Evolutionary conservation across 495 filamentous ascomycete species (phyloP).

Genomic region (Mytilinidion resinicola): DNA sequence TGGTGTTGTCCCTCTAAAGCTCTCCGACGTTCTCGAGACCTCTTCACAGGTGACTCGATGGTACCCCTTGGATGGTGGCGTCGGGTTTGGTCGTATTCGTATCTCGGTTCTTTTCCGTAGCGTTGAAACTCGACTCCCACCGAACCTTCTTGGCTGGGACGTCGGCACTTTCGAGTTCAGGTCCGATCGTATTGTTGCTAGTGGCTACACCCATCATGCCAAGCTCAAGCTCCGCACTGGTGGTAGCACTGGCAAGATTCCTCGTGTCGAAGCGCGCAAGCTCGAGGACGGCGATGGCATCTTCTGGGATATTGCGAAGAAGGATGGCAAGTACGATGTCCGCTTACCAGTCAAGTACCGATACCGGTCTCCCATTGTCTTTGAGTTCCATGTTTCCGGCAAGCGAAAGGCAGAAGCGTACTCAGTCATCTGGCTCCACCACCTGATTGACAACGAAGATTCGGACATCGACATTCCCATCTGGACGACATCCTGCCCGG

Average conservation of each 20-base stretch:
- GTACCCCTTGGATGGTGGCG: conserved; percentile 63
- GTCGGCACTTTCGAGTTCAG: conserved; percentile 88
- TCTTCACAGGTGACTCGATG: conserved; percentile 70
- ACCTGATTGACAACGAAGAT: conserved; percentile 71
- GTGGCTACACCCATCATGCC: conserved; percentile 50
- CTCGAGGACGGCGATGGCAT: conserved; percentile 54
- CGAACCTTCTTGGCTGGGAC: conserved; percentile 80
- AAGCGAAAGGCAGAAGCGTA: conserved; percentile 68
- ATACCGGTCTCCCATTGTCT: conserved; percentile 79
- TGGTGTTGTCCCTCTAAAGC: conserved; percentile 78
- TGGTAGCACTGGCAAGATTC: conserved; percentile 69
- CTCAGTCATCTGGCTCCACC: conserved; percentile 77
- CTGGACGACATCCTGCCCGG: conserved; percentile 68
- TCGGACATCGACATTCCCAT: conserved; percentile 75
- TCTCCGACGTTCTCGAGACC: conserved; percentile 80
- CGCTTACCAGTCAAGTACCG: conserved; percentile 81
- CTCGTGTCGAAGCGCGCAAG: conserved; percentile 49
- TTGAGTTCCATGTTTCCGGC: conserved; percentile 68
- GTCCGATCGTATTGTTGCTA: conserved; percentile 56
- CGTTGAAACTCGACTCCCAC: conserved; percentile 75
- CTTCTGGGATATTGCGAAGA: conserved; percentile 60
- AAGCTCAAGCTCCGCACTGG: conserved; percentile 78
- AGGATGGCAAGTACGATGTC: conserved; percentile 50
- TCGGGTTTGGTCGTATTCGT: conserved; percentile 83
- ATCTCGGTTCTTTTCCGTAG: conserved; percentile 83